Conservation (phyloP, 805 yeast genomes). For the Vanderwaltozyma tropicalis region DNA sequence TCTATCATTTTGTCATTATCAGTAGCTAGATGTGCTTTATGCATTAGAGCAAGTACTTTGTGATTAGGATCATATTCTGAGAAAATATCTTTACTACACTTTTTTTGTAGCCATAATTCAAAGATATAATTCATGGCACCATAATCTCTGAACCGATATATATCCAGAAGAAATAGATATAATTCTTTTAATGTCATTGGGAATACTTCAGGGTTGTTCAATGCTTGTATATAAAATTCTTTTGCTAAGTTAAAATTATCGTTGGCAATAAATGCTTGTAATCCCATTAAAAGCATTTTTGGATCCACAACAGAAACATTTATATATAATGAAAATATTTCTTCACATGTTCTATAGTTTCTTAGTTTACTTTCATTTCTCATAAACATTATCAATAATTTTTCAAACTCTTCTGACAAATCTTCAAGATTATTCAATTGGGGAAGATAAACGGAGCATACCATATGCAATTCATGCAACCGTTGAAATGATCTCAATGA, state of each 20-base stretch:
- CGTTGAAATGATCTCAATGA: slow-evolving; percentile 5
- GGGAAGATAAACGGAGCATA: slow-evolving; percentile 9
- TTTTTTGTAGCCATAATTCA: slow-evolving; percentile 17
- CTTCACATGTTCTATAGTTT: slow-evolving; percentile 18
- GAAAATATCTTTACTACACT: slow-evolving; percentile 2
- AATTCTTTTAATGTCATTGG: slow-evolving; percentile 15
- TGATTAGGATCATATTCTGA: slow-evolving; percentile 6
- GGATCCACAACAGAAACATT: slow-evolving; percentile 15
- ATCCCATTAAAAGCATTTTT: slow-evolving; percentile 15
- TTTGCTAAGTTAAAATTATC: slow-evolving; percentile 22
- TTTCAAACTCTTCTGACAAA: slow-evolving; percentile 1
- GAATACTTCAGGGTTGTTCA: slow-evolving; percentile 23
- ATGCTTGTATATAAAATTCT: slow-evolving; percentile 23
- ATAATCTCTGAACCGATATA: slow-evolving; percentile 12
- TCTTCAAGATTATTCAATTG: slow-evolving; percentile 3
- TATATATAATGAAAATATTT: slow-evolving; percentile 21
- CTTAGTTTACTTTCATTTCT: slow-evolving; percentile 11
- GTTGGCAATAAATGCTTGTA: slow-evolving; percentile 20
- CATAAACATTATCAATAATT: slow-evolving; percentile 12
- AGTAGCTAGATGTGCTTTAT: slow-evolving; percentile 10
- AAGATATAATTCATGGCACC: slow-evolving; percentile 14
- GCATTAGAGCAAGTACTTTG: slow-evolving; percentile 13
- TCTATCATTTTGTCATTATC: slow-evolving; percentile 6
- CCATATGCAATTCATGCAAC: slow-evolving; percentile 13
- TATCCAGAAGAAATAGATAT: slow-evolving; percentile 10